Conservation (phyloP, 768 basidiomycete genomes). For the Auriscalpium vulgare region DNA sequence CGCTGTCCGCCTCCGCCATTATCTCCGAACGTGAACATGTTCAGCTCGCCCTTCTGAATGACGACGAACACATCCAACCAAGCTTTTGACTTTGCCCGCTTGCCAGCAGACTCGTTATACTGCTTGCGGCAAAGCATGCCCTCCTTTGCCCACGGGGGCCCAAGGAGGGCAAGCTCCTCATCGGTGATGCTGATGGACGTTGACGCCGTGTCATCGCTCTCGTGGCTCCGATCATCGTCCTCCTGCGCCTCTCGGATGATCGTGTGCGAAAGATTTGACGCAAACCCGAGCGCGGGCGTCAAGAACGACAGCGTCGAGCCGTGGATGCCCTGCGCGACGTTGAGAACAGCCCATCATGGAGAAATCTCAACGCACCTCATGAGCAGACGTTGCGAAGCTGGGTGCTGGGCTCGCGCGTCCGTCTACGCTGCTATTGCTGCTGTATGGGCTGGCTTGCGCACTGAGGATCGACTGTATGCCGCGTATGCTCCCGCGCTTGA, state of each 20-base stretch:
- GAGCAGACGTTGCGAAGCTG: conserved; percentile 83
- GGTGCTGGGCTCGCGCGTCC: conserved; percentile 93
- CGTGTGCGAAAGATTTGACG: conserved; percentile 89
- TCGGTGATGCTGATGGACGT: conserved; percentile 85
- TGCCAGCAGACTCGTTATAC: conserved; percentile 83
- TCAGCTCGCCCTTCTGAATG: conserved; percentile 88
- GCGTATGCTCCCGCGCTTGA: conserved; percentile 89
- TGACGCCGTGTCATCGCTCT: conserved; percentile 55
- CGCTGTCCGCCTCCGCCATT: conserved; percentile 50
- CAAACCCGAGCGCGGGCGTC: conserved; percentile 89
- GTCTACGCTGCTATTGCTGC: conserved; percentile 75
- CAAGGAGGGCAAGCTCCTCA: conserved; percentile 90
- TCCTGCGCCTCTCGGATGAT: conserved; percentile 95
- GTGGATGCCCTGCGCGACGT: conserved; percentile 40
- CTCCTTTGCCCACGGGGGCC: conserved; percentile 98
- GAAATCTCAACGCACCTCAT: conserved; percentile 45
- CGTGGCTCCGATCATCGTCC: conserved; percentile 71
- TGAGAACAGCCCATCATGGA: background rate
- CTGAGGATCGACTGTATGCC: conserved; percentile 77
- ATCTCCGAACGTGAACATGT: conserved; percentile 93
- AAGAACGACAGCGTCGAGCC: conserved; percentile 64
- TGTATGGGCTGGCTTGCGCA: conserved; percentile 69
- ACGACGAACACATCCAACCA: conserved; percentile 97
- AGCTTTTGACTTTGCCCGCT: conserved; percentile 77
- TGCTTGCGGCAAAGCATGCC: conserved; percentile 93